Percentiles rank a stretch among this genome's conserved stretches.
phyloP scores from a whole-genome alignment of 148 eudicot species.

The Suaeda aralocaspica region DNA sequence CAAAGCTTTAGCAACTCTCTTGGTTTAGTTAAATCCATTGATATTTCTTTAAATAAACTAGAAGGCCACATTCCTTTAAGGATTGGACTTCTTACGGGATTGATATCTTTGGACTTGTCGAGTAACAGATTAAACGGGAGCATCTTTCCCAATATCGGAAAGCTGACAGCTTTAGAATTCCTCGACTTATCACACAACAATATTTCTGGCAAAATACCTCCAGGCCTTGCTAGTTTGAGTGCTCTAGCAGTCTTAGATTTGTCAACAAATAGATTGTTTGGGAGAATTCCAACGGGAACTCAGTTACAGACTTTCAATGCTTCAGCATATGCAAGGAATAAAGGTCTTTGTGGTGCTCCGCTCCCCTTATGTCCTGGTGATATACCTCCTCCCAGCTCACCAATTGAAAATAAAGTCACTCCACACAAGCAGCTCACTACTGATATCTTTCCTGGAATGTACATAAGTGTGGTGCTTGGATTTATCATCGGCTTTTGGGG shows the following conservation, averaged over 20 bases:
- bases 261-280: constrained; percentile 10
- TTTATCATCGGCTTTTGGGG: constrained; percentile 22
- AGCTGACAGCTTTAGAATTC: constrained; percentile 10
- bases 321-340: constrained; percentile 16
- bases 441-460: constrained; percentile 11
- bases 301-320: constrained; percentile 18
- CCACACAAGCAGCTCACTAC: neutral
- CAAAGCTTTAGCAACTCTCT: constrained; percentile 10
- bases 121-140: constrained; percentile 15
- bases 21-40: constrained; percentile 14
- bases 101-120: constrained; percentile 14
- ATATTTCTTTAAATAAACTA: constrained; percentile 10
- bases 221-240: neutral
- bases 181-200: constrained; percentile 19
- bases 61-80: constrained; percentile 17
- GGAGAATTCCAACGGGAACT: constrained; percentile 16
- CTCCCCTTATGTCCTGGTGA: constrained; percentile 2
- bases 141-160: constrained; percentile 16
- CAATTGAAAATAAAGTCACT: neutral
- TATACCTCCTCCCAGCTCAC: neutral
- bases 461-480: no score
- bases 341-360: constrained; percentile 24
- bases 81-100: constrained; percentile 12
- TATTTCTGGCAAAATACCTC: constrained; percentile 18
- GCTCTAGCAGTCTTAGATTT: constrained; percentile 10